Conservation (phyloP, 352 stramenopile species). For the Globisporangium uncinulatum region DNA sequence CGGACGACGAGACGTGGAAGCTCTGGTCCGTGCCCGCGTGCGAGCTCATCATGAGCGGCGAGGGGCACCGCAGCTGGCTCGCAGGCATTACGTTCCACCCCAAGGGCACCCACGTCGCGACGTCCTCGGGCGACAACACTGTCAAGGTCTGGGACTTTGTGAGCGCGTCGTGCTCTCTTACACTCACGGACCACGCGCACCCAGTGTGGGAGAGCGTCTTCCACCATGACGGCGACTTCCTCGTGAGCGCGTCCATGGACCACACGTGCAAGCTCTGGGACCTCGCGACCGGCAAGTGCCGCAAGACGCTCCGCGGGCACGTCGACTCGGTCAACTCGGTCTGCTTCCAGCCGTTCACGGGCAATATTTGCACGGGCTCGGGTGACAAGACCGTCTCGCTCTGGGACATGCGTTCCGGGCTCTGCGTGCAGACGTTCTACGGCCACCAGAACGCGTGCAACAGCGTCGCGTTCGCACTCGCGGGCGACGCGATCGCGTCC, state of each 20-base stretch:
- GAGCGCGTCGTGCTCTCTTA: slow-evolving; percentile 81
- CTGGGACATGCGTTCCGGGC: slow-evolving; percentile 91
- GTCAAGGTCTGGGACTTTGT: slow-evolving; percentile 96
- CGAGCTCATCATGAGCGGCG: slow-evolving; percentile 94
- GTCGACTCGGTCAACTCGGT: slow-evolving; percentile 93
- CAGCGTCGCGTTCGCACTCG: slow-evolving; percentile 80
- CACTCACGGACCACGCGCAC: slow-evolving; percentile 90
- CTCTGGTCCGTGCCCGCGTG: slow-evolving; percentile 91
- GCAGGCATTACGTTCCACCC: slow-evolving; percentile 90
- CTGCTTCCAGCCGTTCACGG: slow-evolving; percentile 91
- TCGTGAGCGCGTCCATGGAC: slow-evolving; percentile 91
- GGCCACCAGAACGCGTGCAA: slow-evolving; percentile 94
- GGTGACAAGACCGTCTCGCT: slow-evolving; percentile 95
- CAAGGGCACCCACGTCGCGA: slow-evolving; percentile 88
- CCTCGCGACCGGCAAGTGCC: slow-evolving; percentile 80
- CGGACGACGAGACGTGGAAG: slow-evolving; percentile 94
- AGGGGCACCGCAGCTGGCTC: slow-evolving; percentile 91
- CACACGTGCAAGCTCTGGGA: slow-evolving; percentile 94
- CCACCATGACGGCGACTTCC: slow-evolving; percentile 92
- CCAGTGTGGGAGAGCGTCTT: slow-evolving; percentile 92
- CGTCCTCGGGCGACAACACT: slow-evolving; percentile 88
- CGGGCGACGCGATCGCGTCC: slow-evolving; percentile 87
- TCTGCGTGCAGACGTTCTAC: slow-evolving; percentile 94
- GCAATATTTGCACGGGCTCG: slow-evolving; percentile 90
- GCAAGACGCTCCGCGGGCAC: slow-evolving; percentile 92